Evolutionary conservation across 1,284 basidiomycete species (phyloP).

Genomic region (Cryptococcus neoformans): DNA sequence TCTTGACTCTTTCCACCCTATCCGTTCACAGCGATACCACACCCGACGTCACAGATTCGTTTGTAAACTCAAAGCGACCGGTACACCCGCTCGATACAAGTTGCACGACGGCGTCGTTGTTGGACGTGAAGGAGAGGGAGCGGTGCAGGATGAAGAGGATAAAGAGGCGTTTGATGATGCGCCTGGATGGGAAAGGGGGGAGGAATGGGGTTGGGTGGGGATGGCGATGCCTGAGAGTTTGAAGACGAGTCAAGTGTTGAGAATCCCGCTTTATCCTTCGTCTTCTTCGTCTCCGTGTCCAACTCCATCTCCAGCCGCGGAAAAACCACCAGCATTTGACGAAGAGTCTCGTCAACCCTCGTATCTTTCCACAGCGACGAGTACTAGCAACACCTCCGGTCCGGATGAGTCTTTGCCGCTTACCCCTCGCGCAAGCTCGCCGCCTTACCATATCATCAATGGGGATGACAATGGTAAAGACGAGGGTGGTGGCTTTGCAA

Average conservation of each 20-base stretch:
- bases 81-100: conserved; percentile 48
- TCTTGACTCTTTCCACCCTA: conserved; percentile 51
- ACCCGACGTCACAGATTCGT: conserved; percentile 50
- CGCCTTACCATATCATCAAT: not conserved
- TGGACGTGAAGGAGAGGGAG: not conserved
- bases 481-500: not conserved
- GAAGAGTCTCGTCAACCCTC: no score
- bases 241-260: conserved; percentile 15
- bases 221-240: conserved; percentile 20
- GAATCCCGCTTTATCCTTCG: conserved; percentile 8
- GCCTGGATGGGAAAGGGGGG: conserved; percentile 39
- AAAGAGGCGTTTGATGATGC: conserved; percentile 47
- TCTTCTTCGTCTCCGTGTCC: no score
- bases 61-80: conserved; percentile 47
- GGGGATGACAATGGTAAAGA: not conserved
- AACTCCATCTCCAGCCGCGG: no score
- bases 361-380: no score
- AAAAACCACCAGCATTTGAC: no score
- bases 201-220: conserved; percentile 45
- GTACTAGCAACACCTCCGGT: no score
- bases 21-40: conserved; percentile 48
- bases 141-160: conserved; percentile 30
- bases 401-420: not conserved
- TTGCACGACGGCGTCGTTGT: conserved; percentile 20
- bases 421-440: not conserved